Evolutionary conservation across 2,329 filamentous ascomycete genomes (phyloP).

Genomic region (Xylaria sp.): DNA sequence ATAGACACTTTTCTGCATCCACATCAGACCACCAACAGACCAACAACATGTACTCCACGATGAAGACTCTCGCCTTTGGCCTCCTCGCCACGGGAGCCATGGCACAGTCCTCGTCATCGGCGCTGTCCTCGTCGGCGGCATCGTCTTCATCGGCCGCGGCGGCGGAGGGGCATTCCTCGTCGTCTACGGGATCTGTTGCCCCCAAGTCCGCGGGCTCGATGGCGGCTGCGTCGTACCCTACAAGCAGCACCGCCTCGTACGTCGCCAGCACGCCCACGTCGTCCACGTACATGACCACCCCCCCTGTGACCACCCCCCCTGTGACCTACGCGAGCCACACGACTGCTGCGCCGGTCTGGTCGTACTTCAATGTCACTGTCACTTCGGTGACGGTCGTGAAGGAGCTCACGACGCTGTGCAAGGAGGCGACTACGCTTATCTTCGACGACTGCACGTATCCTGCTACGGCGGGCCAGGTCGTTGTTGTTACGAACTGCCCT

Average conservation of each 20-base stretch:
- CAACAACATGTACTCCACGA: constrained; percentile 42
- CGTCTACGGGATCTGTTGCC: too few species aligned
- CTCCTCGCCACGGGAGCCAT: constrained; percentile 27
- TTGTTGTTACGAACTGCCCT: constrained; percentile 62
- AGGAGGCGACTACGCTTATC: constrained; percentile 56
- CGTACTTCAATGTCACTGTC: constrained; percentile 38
- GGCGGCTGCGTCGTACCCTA: too few species aligned
- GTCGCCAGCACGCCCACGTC: too few species aligned
- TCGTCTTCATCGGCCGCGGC: too few species aligned
- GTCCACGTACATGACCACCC: too few species aligned
- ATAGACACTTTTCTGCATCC: constrained; percentile 9
- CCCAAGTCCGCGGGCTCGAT: too few species aligned
- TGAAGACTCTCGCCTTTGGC: constrained; percentile 31
- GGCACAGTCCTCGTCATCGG: neutral
- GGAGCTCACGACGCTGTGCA: constrained; percentile 44
- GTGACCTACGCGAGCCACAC: too few species aligned
- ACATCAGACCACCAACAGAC: constrained; percentile 26
- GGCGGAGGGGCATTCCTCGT: too few species aligned
- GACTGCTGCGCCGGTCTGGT: constrained; percentile 25
- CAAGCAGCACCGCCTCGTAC: too few species aligned
- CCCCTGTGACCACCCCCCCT: neutral
- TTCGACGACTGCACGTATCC: constrained; percentile 58
- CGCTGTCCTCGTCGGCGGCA: too few species aligned
- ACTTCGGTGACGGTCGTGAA: constrained; percentile 35
- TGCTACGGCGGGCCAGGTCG: constrained; percentile 58